Percentiles rank a stretch among this genome's conserved stretches.
phyloP scores from a whole-genome alignment of 306 rosid species.

The Malus domestica region DNA sequence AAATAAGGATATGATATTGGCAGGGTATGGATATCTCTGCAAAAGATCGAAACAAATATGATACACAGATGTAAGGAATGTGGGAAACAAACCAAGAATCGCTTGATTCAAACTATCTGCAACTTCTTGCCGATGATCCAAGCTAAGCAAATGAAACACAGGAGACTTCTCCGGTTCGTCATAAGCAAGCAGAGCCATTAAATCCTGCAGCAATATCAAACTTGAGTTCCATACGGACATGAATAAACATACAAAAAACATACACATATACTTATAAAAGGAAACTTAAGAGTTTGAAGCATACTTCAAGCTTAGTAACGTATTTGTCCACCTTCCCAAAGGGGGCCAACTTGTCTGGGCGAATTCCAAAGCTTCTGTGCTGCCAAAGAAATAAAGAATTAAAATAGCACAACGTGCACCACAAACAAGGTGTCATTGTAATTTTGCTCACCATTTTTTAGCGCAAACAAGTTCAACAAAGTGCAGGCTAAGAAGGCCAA shows the following conservation, averaged over 20 bases:
- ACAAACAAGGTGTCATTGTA: constrained; percentile 9
- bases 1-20: not conserved
- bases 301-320: constrained; percentile 57
- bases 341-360: constrained; percentile 66
- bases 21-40: not conserved
- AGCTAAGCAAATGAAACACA: constrained; percentile 76
- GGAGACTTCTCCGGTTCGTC: constrained; percentile 92
- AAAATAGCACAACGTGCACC: not conserved
- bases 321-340: constrained; percentile 63
- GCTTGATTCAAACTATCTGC: constrained; percentile 73
- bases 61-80: not conserved
- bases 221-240: not conserved
- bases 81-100: constrained; percentile 65
- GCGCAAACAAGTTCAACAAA: constrained; percentile 77
- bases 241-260: not conserved
- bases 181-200: constrained; percentile 83
- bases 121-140: constrained; percentile 63
- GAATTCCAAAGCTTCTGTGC: constrained; percentile 95
- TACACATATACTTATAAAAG: not conserved
- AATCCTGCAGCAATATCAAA: constrained; percentile 44
- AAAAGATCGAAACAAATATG: constrained; percentile 1
- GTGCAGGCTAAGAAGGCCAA: constrained; percentile 90
- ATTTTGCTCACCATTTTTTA: constrained; percentile 62
- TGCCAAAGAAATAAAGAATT: constrained; percentile 52
- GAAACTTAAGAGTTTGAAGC: constrained; percentile 6